A percentile compares a stretch with the other conserved stretches of the same genome.
These are phyloP conservation scores for Stentor coeruleus DNA, from an alignment of 73 alveolate species.

Conservation along the genomic window DNA sequence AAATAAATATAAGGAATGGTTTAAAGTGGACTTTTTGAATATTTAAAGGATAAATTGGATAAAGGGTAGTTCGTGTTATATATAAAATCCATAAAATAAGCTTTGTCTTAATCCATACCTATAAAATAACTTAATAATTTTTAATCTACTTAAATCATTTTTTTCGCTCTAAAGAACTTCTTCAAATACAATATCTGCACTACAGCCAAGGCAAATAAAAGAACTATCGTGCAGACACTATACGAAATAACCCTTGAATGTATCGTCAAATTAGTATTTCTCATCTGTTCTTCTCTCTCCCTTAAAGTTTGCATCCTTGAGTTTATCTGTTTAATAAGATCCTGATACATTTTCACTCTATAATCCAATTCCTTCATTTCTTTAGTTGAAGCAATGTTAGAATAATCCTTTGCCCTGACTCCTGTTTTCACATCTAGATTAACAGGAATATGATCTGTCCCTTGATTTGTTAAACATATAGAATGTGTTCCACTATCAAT, in stretches of 20 bases:
- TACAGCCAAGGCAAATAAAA: slow-evolving; percentile 10
- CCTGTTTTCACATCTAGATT: slow-evolving; percentile 15
- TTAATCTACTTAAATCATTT: slow-evolving; percentile 24
- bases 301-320: not conserved
- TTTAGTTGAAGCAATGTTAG: slow-evolving; percentile 3
- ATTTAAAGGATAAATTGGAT: too few species aligned
- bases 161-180: slow-evolving; percentile 1
- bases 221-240: slow-evolving; percentile 17
- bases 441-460: not conserved
- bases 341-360: not conserved
- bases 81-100: too few species aligned
- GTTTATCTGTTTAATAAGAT: slow-evolving; percentile 13
- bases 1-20: too few species aligned
- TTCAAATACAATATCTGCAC: slow-evolving; percentile 20
- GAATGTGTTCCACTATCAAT: not conserved
- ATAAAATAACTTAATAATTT: too few species aligned
- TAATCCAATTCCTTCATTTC: not conserved
- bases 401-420: slow-evolving; percentile 23
- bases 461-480: not conserved
- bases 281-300: slow-evolving; percentile 30
- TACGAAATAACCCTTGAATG: slow-evolving; percentile 22
- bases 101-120: too few species aligned
- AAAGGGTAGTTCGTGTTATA: too few species aligned
- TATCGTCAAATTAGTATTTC: slow-evolving; percentile 26
- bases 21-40: too few species aligned